phyloP scores from a whole-genome alignment of 345 rosid genomes.

The Eutrema japonicum region DNA sequence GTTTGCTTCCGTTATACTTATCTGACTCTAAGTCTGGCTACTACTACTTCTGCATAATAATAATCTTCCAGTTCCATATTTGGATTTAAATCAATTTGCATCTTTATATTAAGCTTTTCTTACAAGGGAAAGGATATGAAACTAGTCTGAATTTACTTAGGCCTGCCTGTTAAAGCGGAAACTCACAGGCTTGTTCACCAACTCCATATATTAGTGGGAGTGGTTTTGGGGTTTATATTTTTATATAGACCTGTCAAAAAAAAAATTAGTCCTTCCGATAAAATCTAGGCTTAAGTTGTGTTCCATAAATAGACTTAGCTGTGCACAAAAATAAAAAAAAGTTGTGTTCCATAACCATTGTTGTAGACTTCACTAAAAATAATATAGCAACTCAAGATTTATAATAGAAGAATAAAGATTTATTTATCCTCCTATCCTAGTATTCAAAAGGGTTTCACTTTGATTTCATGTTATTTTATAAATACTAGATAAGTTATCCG shows the following conservation, averaged over 20 bases:
- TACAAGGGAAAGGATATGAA: no score
- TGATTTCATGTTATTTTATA: not conserved
- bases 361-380: not conserved
- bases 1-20: no score
- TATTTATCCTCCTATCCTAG: not conserved
- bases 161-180: not conserved
- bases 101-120: no score
- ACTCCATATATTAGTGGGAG: not conserved
- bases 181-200: not conserved
- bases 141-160: not conserved
- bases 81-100: no score
- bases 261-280: not conserved
- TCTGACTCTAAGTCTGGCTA: no score
- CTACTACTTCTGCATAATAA: no score
- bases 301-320: not conserved
- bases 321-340: no score
- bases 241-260: not conserved
- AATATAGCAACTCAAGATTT: not conserved
- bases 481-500: not conserved
- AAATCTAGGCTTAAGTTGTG: not conserved
- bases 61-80: no score
- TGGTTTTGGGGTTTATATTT: not conserved
- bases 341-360: not conserved
- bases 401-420: not conserved
- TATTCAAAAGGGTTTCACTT: not conserved